Evolutionary conservation across 805 yeast species (phyloP).

Genomic region (Cephaloascus albidus): DNA sequence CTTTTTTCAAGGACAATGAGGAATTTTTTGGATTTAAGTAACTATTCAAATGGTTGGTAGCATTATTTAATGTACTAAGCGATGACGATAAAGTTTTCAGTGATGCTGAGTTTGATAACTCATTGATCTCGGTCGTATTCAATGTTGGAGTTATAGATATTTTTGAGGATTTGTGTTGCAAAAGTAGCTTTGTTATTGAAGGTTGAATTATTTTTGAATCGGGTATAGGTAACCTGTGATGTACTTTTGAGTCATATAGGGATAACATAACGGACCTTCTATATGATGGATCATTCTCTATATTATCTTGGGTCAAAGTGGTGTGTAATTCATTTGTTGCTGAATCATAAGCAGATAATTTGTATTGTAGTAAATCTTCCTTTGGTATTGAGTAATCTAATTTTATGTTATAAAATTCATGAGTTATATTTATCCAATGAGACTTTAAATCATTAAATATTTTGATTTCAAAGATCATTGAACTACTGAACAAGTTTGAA

Average conservation of each 20-base stretch:
- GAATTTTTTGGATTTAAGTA: constrained; percentile 30
- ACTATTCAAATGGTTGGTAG: neutral
- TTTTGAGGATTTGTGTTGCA: constrained; percentile 28
- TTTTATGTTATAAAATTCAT: constrained; percentile 20
- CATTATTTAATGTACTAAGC: neutral
- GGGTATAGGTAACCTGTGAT: constrained; percentile 22
- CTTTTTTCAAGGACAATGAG: constrained; percentile 25
- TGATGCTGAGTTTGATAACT: neutral
- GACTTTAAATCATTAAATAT: constrained; percentile 27
- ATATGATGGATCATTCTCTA: constrained; percentile 29
- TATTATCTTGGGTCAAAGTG: constrained; percentile 10
- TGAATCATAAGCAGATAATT: neutral
- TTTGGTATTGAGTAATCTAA: constrained; percentile 11
- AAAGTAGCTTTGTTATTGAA: constrained; percentile 24
- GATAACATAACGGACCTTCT: constrained; percentile 36
- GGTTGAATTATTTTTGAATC: constrained; percentile 17
- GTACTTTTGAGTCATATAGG: constrained; percentile 25
- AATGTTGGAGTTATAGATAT: constrained; percentile 11
- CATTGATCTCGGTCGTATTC: neutral
- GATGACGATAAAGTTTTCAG: neutral
- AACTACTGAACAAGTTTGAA: constrained; percentile 16
- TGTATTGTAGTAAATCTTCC: neutral
- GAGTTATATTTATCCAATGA: constrained; percentile 25
- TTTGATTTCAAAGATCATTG: constrained; percentile 23
- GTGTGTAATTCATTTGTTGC: constrained; percentile 4